Base-by-base conservation (phyloP, 2,329 filamentous ascomycete species). In the Aspergillus costaricaensis region DNA sequence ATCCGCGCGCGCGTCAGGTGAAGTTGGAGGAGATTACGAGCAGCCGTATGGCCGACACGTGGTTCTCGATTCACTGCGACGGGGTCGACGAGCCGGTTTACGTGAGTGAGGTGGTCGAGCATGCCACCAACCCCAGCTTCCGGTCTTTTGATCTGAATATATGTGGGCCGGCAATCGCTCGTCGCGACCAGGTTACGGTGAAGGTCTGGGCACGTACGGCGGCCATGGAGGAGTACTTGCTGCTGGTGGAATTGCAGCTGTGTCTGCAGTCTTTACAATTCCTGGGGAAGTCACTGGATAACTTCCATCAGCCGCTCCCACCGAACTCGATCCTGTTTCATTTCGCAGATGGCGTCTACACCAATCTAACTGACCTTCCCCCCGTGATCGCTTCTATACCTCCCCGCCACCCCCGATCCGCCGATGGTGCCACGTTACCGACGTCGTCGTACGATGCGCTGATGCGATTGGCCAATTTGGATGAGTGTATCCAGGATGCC, bases 91-190 rank as follows among this genome's bases (percentile, higher is more conserved):
- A 91, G 15, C 92, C 94, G 0, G 79, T 97, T n/a, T 97, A 97
- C 74, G 86, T 96, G 68, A 96, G 92, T 71, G 94, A 98, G 77
- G 82, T 90, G 21, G 85, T 88, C 27, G 85, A 90, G 67, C 87
- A 87, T 70, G 88, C 91, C n/a, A 92, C 92, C 77, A 97, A 97
- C 74, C 95, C 95, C 64, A 92, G 90, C 68, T 98, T 96, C 74
- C 87, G 86, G 47, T 89, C 91, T 73, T 96, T 97, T 73, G 89
- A 96, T 63, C 83, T 96, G 5, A 83, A 84, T 23, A 77, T 82
- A 5, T 86, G 84, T 63, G 86, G 85, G 0, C 84, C 90, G 0
- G 73, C 77, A 2, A 81, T 92, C 21, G 89, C 90, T 8, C 85
- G 92, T 59, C 79, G 83, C 4, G 85, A 90, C 54, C 79, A 80